Evolutionary conservation across 495 filamentous ascomycete species (phyloP).

Genomic region (Aspergillus incahuasiensis): DNA sequence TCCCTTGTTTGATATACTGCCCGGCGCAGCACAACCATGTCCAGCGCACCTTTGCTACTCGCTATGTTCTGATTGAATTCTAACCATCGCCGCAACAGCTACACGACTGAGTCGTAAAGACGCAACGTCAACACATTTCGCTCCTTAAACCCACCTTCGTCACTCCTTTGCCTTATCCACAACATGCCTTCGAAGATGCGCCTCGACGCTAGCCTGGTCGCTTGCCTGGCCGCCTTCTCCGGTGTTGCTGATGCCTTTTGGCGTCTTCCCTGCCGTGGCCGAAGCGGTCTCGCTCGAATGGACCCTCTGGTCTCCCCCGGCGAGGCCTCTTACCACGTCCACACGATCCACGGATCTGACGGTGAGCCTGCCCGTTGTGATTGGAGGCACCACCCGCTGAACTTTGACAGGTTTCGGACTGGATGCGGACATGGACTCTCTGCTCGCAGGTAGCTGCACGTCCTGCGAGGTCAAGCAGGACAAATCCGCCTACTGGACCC

Average conservation of each 20-base stretch:
- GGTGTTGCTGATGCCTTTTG: constrained; percentile 64
- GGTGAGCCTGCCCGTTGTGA: constrained; percentile 44
- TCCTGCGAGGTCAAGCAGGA: constrained; percentile 57
- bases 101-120: constrained; percentile 6
- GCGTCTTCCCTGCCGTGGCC: constrained; percentile 76
- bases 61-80: constrained; percentile 3
- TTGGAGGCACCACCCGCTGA: constrained; percentile 4
- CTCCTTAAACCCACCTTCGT: constrained; percentile 17
- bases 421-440: constrained; percentile 32
- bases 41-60: not conserved
- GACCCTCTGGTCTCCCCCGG: constrained; percentile 52
- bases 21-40: not conserved
- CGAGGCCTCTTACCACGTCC: constrained; percentile 42
- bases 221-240: constrained; percentile 30
- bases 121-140: constrained; percentile 7
- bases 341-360: constrained; percentile 49
- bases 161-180: constrained; percentile 12
- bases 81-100: constrained; percentile 20
- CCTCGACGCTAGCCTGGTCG: constrained; percentile 23
- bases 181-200: constrained; percentile 19
- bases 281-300: constrained; percentile 55
- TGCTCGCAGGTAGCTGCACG: constrained; percentile 48
- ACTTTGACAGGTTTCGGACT: constrained; percentile 44
- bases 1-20: not conserved
- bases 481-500: constrained; percentile 61